These are phyloP conservation scores for Aristolochia fimbriata DNA, from an alignment of 164 flowering plant genomes.

Conservation along the genomic window DNA sequence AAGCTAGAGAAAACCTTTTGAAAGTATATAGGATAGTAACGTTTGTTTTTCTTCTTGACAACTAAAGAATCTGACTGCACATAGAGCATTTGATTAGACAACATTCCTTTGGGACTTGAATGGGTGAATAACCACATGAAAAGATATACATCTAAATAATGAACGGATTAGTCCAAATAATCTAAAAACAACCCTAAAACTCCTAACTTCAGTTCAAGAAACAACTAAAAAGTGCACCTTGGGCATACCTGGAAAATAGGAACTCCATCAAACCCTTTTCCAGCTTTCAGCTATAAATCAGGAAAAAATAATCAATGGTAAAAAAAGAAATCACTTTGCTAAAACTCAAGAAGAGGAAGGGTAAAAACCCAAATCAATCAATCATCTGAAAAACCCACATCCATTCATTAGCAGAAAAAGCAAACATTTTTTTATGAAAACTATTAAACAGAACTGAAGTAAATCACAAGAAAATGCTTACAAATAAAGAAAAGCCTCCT, in stretches of 20 bases:
- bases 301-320: slow-evolving; percentile 6
- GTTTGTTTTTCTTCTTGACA: slow-evolving; percentile 71
- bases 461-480: no score
- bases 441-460: no score
- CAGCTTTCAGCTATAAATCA: slow-evolving; percentile 55
- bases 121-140: neutral
- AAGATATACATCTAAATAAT: neutral
- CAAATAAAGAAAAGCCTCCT: no score
- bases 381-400: neutral
- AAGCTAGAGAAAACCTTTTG: slow-evolving; percentile 52
- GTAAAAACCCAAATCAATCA: neutral
- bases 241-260: slow-evolving; percentile 85
- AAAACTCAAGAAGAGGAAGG: neutral
- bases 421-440: no score
- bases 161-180: neutral
- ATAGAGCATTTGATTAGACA: slow-evolving; percentile 4
- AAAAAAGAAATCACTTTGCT: no score
- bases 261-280: slow-evolving; percentile 89
- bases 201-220: neutral
- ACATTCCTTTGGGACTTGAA: neutral
- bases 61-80: slow-evolving; percentile 84
- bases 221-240: neutral
- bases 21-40: slow-evolving; percentile 81
- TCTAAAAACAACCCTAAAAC: neutral
- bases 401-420: no score